These are phyloP conservation scores for Wilcoxina mikolae DNA, from an alignment of 495 filamentous ascomycete genomes.

Conservation along the genomic window DNA sequence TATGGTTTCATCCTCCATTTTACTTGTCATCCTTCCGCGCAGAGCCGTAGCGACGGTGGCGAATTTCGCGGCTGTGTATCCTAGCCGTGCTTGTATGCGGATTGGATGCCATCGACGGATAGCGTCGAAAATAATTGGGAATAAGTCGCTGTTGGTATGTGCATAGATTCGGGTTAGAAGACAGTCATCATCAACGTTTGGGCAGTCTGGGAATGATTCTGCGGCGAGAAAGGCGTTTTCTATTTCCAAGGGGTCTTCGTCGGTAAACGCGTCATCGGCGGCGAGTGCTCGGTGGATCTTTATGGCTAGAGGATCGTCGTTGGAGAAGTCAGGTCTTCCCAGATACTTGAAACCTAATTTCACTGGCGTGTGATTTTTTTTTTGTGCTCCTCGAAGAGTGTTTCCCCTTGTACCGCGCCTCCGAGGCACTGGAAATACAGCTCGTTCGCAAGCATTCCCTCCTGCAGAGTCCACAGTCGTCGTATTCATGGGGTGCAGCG, in stretches of 20 bases:
- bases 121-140: not conserved
- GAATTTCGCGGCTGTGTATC: not conserved
- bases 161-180: not conserved
- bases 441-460: constrained; percentile 11
- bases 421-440: constrained; percentile 9
- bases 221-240: not conserved
- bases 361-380: too few relatives aligned
- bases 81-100: not conserved
- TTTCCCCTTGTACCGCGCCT: not conserved
- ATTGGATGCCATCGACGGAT: not conserved
- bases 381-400: not conserved
- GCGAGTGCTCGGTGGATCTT: constrained; percentile 2
- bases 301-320: not conserved
- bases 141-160: not conserved
- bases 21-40: constrained; percentile 5
- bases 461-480: constrained; percentile 12
- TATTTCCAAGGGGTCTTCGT: not conserved
- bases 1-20: constrained; percentile 13
- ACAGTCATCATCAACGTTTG: not conserved
- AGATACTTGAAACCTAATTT: not conserved
- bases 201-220: not conserved
- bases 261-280: not conserved
- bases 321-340: not conserved
- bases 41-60: constrained; percentile 1
- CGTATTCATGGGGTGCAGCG: constrained; percentile 11